Conservation (phyloP, 1,139 yeast species). For the Saccharomyces pastorianus region DNA sequence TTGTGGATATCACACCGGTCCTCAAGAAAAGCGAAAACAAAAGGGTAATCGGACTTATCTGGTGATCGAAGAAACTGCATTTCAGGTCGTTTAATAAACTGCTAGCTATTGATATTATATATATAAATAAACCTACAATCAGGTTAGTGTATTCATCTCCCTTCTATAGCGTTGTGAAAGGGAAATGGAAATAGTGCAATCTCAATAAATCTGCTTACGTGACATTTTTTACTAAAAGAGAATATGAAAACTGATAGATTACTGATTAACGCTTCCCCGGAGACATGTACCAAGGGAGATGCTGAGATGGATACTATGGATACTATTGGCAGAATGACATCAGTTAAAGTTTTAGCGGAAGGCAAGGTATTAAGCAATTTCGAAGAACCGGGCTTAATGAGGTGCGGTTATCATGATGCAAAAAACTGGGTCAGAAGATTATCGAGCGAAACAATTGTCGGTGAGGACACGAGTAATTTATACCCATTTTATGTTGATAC, state of each 20-base stretch:
- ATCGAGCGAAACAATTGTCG: constrained; percentile 14
- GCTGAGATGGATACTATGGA: neutral
- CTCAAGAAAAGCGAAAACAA: neutral
- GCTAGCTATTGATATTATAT: neutral
- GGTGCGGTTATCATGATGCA: constrained; percentile 10
- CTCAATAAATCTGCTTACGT: neutral
- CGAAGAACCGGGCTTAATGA: constrained; percentile 3
- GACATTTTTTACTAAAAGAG: neutral
- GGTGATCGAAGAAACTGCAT: neutral
- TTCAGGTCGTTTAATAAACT: neutral
- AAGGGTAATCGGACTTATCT: neutral
- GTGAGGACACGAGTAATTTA: constrained; percentile 34
- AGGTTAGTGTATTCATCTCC: neutral
- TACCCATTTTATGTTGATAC: constrained; percentile 75
- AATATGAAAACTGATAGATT: neutral
- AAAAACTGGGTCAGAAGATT: constrained; percentile 18
- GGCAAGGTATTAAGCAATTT: neutral
- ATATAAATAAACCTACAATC: neutral
- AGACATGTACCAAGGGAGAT: neutral
- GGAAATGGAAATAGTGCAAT: neutral
- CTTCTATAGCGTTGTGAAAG: neutral
- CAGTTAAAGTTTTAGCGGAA: neutral
- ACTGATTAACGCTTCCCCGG: neutral
- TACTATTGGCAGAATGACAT: neutral
- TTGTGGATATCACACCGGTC: neutral